Evolutionary conservation across 495 filamentous ascomycete species (phyloP), one percentile per base, ranked within the genome.

Genomic region (Penicillium chermesinum): DNA sequence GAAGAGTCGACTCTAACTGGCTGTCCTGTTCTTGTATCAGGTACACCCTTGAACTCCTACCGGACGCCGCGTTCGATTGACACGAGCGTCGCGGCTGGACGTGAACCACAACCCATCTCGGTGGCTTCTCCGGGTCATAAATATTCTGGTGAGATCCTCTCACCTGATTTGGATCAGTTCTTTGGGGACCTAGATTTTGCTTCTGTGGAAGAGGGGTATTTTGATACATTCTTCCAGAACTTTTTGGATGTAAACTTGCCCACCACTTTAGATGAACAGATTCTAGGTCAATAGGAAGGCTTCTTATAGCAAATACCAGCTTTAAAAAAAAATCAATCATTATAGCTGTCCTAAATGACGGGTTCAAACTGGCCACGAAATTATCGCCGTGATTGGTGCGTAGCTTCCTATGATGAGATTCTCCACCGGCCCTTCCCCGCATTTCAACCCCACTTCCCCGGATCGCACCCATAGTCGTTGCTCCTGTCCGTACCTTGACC

Each of bases 161-260:
- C 38, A 20, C 56, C 42, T 20, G 47, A 54, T 30, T 42, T 54
- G 35, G 34, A 49, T 22, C 25, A 17, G 18, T 19, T 37, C 7
- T 48, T 52, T 5, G 25, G 10, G 22, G 38, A 45, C 2, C 35
- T 38, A 14, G 43, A 38, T 22, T 18, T 45, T 3, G 20, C 17
- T 7, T 33, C 48, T 1, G 9, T 46, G 6, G 37, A 33, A 12
- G 19, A 53, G 14, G 41, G 45, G 12, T 46, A 51, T 20, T 52
- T 57, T 21, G 57, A 60, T 18, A 43, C 42, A 5, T 46, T 57
- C 18, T 57, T 63, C 5, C 41, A 38, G 7, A 57, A 63, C 45
- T 57, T 63, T 15, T 22, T 52, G 18, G 52, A 63, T 41, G 50
- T 63, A 27, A 57, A 50, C 30, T 43, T 59, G 17, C 59, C 59